These are phyloP conservation scores for Bolboschoenoplectus hybrid DNA, from an alignment of 202 grass and related monocot species.

Conservation along the genomic window DNA sequence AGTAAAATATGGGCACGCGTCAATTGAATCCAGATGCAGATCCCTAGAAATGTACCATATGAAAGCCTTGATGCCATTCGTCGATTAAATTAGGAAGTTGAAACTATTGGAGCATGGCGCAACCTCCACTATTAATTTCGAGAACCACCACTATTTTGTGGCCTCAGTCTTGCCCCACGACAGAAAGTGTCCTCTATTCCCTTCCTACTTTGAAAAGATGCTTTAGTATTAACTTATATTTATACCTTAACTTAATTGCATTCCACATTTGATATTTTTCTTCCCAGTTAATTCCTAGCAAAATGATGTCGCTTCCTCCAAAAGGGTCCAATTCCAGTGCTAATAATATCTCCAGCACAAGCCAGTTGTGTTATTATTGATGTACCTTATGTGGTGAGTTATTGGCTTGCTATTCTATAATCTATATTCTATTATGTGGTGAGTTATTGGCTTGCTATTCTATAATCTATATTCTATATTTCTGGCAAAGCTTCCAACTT, in stretches of 20 bases:
- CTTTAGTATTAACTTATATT: not conserved
- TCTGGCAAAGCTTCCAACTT: not conserved
- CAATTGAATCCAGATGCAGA: not conserved
- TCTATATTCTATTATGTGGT: too few relatives aligned
- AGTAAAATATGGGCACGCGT: not conserved
- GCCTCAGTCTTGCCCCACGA: constrained; percentile 9
- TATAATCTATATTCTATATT: not conserved
- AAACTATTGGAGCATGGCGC: constrained; percentile 25
- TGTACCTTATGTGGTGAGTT: not conserved
- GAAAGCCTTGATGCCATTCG: not conserved
- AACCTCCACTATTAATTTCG: not conserved
- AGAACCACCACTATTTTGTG: constrained; percentile 8
- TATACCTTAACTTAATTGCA: not conserved
- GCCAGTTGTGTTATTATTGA: not conserved
- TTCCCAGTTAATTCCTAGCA: not conserved
- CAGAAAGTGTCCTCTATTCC: constrained; percentile 5
- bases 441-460: not conserved
- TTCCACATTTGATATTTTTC: not conserved
- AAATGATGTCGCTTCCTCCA: constrained; percentile 25
- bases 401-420: too few relatives aligned
- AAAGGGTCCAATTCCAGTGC: not conserved
- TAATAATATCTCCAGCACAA: not conserved
- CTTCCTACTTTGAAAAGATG: not conserved
- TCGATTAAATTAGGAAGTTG: not conserved
- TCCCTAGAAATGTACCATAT: constrained; percentile 1